Evolutionary conservation across 176 grass and related monocot species (phyloP).

Genomic region (Eleusine indica): DNA sequence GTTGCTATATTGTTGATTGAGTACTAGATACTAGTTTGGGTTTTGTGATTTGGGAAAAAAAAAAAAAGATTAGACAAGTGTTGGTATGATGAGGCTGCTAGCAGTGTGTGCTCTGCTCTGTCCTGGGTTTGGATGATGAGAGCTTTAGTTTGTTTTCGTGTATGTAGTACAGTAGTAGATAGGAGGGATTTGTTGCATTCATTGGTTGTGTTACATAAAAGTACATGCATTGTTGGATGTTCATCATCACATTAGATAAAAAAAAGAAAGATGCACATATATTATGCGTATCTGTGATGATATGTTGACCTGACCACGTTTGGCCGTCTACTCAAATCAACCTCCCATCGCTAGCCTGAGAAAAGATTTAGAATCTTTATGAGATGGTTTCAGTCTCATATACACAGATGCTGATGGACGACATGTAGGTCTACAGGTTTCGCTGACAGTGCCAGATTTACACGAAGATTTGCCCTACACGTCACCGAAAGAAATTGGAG

Average conservation of each 20-base stretch:
- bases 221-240: slow-evolving; percentile 13
- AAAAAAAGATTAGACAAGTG: not conserved
- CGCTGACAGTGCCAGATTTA: no score
- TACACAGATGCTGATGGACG: no score
- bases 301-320: not conserved
- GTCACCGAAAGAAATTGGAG: no score
- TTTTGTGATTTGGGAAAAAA: not conserved
- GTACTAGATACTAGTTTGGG: not conserved
- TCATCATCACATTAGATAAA: not conserved
- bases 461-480: no score
- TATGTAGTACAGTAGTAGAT: not conserved
- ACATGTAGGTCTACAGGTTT: no score
- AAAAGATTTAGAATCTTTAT: no score
- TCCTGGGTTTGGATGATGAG: not conserved
- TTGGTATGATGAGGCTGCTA: not conserved
- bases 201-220: slow-evolving; percentile 13
- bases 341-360: not conserved
- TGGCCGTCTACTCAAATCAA: not conserved
- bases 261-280: not conserved
- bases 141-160: not conserved
- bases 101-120: not conserved
- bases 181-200: slow-evolving; percentile 9
- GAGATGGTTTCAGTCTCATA: no score
- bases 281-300: not conserved
- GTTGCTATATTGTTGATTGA: not conserved